A percentile compares a stretch with the other conserved stretches of the same genome.
These are phyloP conservation scores for Crucibulum laeve DNA, from an alignment of 768 basidiomycete species.

Conservation along the genomic window DNA sequence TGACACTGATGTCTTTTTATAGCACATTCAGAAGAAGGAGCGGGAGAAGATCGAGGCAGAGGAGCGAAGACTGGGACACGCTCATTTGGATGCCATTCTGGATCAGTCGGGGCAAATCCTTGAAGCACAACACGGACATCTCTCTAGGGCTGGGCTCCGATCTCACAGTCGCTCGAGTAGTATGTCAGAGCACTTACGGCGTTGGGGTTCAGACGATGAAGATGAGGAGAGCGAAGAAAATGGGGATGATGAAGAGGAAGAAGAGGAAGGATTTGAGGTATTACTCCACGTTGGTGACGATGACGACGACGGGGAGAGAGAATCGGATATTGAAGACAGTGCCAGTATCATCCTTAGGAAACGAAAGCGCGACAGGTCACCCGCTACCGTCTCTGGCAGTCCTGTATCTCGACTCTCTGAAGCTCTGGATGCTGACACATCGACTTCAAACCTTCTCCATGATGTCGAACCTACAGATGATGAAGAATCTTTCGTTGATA, in stretches of 20 bases:
- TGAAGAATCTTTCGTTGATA: too few relatives aligned
- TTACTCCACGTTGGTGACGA: slow-evolving; percentile 27
- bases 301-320: slow-evolving; percentile 22
- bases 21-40: slow-evolving; percentile 76
- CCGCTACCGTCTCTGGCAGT: too few relatives aligned
- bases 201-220: slow-evolving; percentile 31
- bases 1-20: slow-evolving; percentile 2
- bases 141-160: slow-evolving; percentile 43
- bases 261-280: slow-evolving; percentile 21
- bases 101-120: slow-evolving; percentile 85
- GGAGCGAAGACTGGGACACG: slow-evolving; percentile 72
- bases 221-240: slow-evolving; percentile 34
- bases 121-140: slow-evolving; percentile 75
- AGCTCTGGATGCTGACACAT: too few relatives aligned
- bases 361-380: background rate
- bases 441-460: too few relatives aligned
- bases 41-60: slow-evolving; percentile 65
- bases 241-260: slow-evolving; percentile 20
- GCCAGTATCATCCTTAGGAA: background rate
- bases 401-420: background rate
- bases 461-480: too few relatives aligned
- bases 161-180: slow-evolving; percentile 59
- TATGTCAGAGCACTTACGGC: slow-evolving; percentile 27
- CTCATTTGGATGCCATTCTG: slow-evolving; percentile 86
- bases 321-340: slow-evolving; percentile 7